A percentile compares a stretch with the other conserved stretches of the same genome.
Conservation (phyloP, 805 yeast genomes). For the Saccharomycopsis sp. region DNA sequence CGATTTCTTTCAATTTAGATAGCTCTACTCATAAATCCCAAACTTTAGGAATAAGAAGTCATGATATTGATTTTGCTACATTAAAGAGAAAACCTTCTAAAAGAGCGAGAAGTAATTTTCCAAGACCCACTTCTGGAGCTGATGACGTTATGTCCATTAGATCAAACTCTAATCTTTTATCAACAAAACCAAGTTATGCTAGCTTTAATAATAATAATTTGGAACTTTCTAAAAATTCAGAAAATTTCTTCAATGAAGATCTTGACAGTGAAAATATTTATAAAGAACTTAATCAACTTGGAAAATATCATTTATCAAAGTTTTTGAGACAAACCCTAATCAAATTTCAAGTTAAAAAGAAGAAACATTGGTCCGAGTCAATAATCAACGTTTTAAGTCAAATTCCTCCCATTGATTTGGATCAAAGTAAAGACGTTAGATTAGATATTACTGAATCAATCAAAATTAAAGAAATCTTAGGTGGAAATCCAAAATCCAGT, state of each 20-base stretch:
- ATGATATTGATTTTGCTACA: background rate
- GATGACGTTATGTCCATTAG: background rate
- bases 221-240: background rate
- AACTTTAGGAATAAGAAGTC: background rate
- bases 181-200: background rate
- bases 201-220: no score
- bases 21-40: background rate
- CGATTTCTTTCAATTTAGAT: background rate
- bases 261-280: slow-evolving; percentile 2
- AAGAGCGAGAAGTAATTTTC: background rate
- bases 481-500: slow-evolving; percentile 57
- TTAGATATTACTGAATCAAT: slow-evolving; percentile 83
- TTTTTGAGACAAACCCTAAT: slow-evolving; percentile 13
- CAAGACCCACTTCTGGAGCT: background rate
- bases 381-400: slow-evolving; percentile 41
- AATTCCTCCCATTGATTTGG: slow-evolving; percentile 50
- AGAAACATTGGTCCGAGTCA: slow-evolving; percentile 44
- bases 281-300: slow-evolving; percentile 7
- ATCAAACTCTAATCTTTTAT: background rate
- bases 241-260: background rate
- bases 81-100: background rate
- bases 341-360: slow-evolving; percentile 11
- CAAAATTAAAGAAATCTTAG: slow-evolving; percentile 75
- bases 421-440: slow-evolving; percentile 44
- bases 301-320: background rate